A percentile compares a stretch with the other conserved stretches of the same genome.
Evolutionary conservation across 1,284 basidiomycete genomes (phyloP).

Genomic region (Cryptococcus amylolentus): DNA sequence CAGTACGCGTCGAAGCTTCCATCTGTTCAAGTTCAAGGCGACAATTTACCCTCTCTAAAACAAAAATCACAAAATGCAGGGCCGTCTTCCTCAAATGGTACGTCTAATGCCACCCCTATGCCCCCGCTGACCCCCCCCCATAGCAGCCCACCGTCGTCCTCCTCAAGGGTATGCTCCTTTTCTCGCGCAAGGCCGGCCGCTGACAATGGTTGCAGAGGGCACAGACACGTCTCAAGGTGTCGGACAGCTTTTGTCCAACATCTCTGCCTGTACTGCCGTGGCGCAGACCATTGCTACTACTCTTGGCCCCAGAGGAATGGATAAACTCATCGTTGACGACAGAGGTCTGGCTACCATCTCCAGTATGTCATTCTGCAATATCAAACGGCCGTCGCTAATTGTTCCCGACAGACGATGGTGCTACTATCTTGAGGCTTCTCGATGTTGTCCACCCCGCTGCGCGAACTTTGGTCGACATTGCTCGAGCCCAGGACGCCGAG

Average conservation of each 20-base stretch:
- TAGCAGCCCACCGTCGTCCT: conserved; percentile 94
- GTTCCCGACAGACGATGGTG: conserved; percentile 69
- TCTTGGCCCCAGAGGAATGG: conserved; percentile 98
- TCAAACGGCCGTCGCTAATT: not conserved
- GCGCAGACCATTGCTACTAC: conserved; percentile 87
- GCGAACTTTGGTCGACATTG: conserved; percentile 93
- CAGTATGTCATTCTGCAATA: conserved; percentile 46
- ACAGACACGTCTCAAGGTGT: conserved; percentile 96
- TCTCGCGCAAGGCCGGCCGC: not conserved
- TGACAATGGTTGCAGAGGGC: conserved; percentile 60
- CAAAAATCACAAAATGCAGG: conserved; percentile 33
- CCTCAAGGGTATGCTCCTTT: conserved; percentile 56
- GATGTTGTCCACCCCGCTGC: conserved; percentile 98
- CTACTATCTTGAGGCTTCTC: conserved; percentile 92
- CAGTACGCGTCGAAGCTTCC: not conserved
- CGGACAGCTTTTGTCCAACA: conserved; percentile 90
- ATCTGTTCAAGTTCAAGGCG: conserved; percentile 3
- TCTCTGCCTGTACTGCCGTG: conserved; percentile 89
- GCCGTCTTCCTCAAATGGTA: conserved; percentile 48
- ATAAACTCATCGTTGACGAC: conserved; percentile 86
- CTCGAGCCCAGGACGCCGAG: conserved; percentile 95
- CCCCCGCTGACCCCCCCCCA: not conserved
- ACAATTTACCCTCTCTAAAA: not conserved
- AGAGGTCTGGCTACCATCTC: conserved; percentile 96
- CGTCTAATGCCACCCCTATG: conserved; percentile 2